Evolutionary conservation across 139 green algal genomes (phyloP).

Genomic region (Chlorella sp.): DNA sequence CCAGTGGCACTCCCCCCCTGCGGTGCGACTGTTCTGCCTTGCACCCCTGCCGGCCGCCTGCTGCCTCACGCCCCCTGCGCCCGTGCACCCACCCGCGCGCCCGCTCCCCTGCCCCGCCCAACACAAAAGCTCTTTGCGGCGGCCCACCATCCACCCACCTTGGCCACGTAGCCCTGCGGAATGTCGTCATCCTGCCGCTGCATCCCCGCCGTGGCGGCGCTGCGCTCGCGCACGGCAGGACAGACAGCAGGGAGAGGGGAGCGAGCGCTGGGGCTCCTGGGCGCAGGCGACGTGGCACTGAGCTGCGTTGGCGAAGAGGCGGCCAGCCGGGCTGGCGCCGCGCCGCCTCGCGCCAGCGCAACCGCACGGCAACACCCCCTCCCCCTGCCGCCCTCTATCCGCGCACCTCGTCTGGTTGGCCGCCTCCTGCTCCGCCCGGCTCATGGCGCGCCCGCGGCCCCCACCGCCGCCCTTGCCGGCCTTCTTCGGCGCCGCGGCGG

Average conservation of each 20-base stretch:
- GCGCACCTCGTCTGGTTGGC: constrained; percentile 4
- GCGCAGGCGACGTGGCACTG: too few relatives aligned
- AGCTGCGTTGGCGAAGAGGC: too few relatives aligned
- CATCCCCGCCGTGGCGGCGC: background rate
- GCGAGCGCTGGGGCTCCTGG: background rate
- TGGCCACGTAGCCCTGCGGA: too few relatives aligned
- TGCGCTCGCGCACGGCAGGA: background rate
- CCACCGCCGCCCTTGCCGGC: background rate
- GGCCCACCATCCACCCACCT: too few relatives aligned
- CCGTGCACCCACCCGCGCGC: background rate
- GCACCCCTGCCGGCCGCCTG: background rate
- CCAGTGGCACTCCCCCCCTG: background rate
- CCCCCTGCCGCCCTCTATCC: too few relatives aligned
- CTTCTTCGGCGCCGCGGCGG: background rate
- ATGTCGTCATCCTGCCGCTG: background rate
- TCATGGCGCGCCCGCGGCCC: background rate
- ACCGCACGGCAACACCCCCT: too few relatives aligned
- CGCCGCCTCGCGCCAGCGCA: too few relatives aligned
- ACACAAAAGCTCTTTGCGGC: too few relatives aligned
- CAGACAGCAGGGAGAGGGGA: background rate
- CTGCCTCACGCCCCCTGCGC: background rate
- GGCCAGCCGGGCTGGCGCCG: too few relatives aligned
- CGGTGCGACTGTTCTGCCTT: background rate
- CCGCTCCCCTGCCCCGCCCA: background rate
- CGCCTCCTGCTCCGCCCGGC: background rate